Conservation (phyloP, 352 stramenopile species). For the Hyaloperonospora arabidopsidis region DNA sequence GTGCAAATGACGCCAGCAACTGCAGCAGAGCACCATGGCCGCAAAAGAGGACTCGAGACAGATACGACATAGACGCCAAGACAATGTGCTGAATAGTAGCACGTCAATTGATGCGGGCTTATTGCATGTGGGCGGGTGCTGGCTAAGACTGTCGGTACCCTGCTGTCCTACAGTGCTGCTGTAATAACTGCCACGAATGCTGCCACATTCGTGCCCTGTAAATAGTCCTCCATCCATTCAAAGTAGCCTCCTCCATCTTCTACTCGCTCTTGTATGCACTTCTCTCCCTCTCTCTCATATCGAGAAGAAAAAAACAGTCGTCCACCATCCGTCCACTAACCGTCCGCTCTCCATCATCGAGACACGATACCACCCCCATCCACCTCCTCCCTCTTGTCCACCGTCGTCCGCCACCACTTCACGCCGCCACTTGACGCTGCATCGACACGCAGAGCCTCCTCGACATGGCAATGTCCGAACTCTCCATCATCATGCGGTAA, state of each 20-base stretch:
- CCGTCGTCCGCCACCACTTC: not conserved
- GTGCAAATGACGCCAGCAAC: not conserved
- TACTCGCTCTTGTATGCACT: not conserved
- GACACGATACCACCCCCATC: not conserved
- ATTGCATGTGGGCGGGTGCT: no score
- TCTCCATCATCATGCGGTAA: slow-evolving; percentile 59
- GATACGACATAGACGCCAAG: no score
- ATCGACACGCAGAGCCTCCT: slow-evolving; percentile 21
- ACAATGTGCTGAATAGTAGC: no score
- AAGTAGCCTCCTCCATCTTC: slow-evolving; percentile 1
- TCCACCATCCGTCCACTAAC: no score
- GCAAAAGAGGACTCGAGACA: no score
- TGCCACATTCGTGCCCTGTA: not conserved
- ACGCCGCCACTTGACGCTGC: slow-evolving; percentile 5
- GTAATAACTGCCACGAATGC: no score
- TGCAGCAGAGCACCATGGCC: not conserved
- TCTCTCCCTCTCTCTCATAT: not conserved
- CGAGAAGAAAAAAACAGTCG: not conserved
- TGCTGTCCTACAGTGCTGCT: no score
- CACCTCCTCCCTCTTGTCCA: not conserved
- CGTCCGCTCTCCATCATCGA: not conserved
- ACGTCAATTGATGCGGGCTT: no score
- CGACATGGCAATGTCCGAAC: slow-evolving; percentile 56
- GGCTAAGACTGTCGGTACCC: no score
- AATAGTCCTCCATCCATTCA: slow-evolving; percentile 1